Evolutionary conservation across 2,329 filamentous ascomycete species (phyloP).

Genomic region (Dichotomopilus funicola): DNA sequence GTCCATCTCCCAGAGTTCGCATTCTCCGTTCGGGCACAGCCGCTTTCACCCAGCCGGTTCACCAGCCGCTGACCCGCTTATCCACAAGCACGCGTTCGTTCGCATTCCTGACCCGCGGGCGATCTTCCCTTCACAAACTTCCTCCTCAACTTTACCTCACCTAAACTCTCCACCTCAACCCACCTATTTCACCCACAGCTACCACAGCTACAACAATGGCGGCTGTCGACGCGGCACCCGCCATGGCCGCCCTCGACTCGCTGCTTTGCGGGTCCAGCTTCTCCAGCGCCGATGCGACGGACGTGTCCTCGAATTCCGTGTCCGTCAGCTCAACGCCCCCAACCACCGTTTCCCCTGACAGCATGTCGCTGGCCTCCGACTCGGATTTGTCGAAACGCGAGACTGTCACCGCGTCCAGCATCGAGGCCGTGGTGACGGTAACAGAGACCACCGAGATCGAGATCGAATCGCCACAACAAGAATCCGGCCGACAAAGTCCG

Average conservation of each 20-base stretch:
- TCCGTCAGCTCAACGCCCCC: conserved; percentile 30
- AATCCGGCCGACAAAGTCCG: conserved; percentile 16
- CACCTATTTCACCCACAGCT: background rate
- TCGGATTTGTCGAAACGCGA: conserved; percentile 22
- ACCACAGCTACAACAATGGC: conserved; percentile 15
- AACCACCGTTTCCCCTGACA: conserved; percentile 29
- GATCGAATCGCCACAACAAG: conserved; percentile 7
- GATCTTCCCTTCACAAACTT: no score
- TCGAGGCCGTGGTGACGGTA: conserved; percentile 16
- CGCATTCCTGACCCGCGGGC: conserved; percentile 2
- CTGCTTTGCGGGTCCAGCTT: conserved; percentile 26
- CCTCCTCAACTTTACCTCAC: background rate
- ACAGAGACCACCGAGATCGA: conserved; percentile 8
- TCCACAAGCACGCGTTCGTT: conserved; percentile 11
- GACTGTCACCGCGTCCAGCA: conserved; percentile 12
- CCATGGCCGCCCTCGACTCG: conserved; percentile 19
- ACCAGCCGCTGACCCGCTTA: conserved; percentile 5
- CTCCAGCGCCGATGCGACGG: conserved; percentile 25
- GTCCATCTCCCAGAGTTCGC: no score
- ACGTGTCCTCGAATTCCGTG: conserved; percentile 25
- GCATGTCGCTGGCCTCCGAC: conserved; percentile 29
- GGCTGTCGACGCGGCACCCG: conserved; percentile 9
- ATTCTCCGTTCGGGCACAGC: conserved; percentile 10
- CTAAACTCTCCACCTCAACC: background rate
- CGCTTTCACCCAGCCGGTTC: background rate